phyloP scores from a whole-genome alignment of 2,329 filamentous ascomycete genomes.

The Beauveria asiatica region DNA sequence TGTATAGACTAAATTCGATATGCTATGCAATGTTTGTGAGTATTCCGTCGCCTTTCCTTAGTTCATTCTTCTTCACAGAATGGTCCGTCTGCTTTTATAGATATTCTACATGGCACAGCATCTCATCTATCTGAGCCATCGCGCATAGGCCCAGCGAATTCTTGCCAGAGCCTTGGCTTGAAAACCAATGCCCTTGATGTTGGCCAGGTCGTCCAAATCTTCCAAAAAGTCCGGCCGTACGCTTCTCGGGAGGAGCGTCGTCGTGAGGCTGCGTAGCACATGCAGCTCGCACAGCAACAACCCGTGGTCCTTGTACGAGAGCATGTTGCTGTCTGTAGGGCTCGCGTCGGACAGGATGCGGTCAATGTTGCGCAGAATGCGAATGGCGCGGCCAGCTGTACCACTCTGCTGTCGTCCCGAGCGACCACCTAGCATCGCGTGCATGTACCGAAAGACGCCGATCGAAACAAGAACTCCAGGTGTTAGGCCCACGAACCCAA shows the following conservation, averaged over 20 bases:
- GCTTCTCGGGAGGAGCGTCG: constrained; percentile 58
- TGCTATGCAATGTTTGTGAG: background rate
- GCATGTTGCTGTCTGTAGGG: constrained; percentile 62
- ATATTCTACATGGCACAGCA: background rate
- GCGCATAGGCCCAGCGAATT: constrained; percentile 83
- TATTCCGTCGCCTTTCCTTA: background rate
- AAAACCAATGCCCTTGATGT: constrained; percentile 68
- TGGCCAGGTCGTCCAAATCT: constrained; percentile 77
- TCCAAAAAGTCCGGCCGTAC: constrained; percentile 80
- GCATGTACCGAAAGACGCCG: constrained; percentile 63
- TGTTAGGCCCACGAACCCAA: constrained; percentile 92
- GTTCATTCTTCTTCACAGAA: background rate
- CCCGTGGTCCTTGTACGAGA: constrained; percentile 89
- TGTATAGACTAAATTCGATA: background rate
- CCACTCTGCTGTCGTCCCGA: constrained; percentile 57
- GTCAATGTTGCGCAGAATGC: constrained; percentile 81
- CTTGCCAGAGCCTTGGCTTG: constrained; percentile 74
- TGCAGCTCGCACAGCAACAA: constrained; percentile 86
- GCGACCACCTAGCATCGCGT: constrained; percentile 59
- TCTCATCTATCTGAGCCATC: constrained; percentile 49
- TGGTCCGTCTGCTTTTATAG: background rate
- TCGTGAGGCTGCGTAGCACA: constrained; percentile 57
- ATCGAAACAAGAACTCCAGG: constrained; percentile 85
- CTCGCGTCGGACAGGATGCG: constrained; percentile 63
- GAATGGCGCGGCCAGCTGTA: constrained; percentile 61